A percentile compares a stretch with the other conserved stretches of the same genome.
These are phyloP conservation scores for Selaginella tamariscina DNA, from an alignment of 75 land plant genomes.

Conservation along the genomic window DNA sequence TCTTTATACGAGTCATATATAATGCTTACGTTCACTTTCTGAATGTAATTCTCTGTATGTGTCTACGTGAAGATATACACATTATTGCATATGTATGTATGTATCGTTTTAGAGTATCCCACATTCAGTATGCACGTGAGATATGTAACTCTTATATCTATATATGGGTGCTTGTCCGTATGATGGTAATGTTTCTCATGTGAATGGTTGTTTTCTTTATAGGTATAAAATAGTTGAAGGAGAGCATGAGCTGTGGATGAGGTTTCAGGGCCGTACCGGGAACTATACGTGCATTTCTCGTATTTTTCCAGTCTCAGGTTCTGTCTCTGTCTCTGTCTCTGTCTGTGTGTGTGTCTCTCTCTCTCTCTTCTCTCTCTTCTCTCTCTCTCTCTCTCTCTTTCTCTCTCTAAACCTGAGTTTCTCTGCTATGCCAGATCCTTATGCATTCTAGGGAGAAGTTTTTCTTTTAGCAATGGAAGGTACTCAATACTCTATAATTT, in stretches of 20 bases:
- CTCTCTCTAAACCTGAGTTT: background rate
- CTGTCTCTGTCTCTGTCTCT: background rate
- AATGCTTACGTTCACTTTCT: too few species aligned
- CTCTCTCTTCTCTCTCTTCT: background rate
- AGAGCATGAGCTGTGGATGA: constrained; percentile 74
- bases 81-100: too few species aligned
- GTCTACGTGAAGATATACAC: too few species aligned
- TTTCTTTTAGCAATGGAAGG: constrained; percentile 95
- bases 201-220: constrained; percentile 10
- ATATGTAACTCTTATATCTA: too few species aligned
- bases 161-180: too few species aligned
- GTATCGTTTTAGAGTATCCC: too few species aligned
- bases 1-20: too few species aligned
- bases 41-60: too few species aligned
- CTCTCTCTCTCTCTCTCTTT: background rate
- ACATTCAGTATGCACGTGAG: too few species aligned
- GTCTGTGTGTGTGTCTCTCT: background rate
- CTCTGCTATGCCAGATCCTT: constrained; percentile 61
- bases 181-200: too few species aligned
- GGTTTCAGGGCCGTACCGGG: constrained; percentile 84
- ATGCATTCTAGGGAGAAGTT: constrained; percentile 52
- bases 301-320: constrained; percentile 88
- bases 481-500: too few species aligned
- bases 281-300: constrained; percentile 89
- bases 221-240: constrained; percentile 98